These are phyloP conservation scores for Lablab purpureus DNA, from an alignment of 306 rosid genomes.

Conservation along the genomic window DNA sequence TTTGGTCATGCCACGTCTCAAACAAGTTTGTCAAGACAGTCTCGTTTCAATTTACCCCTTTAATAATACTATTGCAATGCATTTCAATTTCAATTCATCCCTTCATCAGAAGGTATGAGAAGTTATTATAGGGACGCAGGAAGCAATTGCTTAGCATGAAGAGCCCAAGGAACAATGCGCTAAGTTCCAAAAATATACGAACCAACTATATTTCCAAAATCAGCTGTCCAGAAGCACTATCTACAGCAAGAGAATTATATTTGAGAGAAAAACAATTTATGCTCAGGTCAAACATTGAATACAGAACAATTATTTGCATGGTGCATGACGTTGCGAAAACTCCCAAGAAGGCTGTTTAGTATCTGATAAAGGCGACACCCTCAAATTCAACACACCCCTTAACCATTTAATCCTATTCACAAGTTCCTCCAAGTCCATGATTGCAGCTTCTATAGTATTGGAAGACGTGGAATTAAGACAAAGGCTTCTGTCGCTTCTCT, in stretches of 20 bases:
- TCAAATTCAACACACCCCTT: constrained; percentile 58
- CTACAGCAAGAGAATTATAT: not conserved
- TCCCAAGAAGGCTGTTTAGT: constrained; percentile 60
- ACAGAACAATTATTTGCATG: constrained; percentile 42
- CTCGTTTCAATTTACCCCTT: too few species aligned
- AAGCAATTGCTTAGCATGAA: not conserved
- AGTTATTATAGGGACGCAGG: too few species aligned
- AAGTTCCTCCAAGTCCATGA: constrained; percentile 87
- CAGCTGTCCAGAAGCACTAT: not conserved
- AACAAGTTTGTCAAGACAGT: constrained; percentile 45
- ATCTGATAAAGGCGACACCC: constrained; percentile 57
- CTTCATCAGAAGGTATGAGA: too few species aligned
- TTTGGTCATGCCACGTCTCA: constrained; percentile 94
- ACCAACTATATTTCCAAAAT: not conserved
- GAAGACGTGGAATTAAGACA: constrained; percentile 57
- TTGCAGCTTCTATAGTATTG: constrained; percentile 63
- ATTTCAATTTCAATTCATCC: not conserved
- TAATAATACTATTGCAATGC: too few species aligned
- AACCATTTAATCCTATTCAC: constrained; percentile 73
- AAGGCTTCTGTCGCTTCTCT: constrained; percentile 45
- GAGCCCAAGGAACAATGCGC: not conserved
- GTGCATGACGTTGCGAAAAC: constrained; percentile 52
- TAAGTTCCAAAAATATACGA: not conserved
- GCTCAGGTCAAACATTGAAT: constrained; percentile 24
- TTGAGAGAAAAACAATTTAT: not conserved